phyloP scores from a whole-genome alignment of 441 rosid species.

The Omphalea diandra region DNA sequence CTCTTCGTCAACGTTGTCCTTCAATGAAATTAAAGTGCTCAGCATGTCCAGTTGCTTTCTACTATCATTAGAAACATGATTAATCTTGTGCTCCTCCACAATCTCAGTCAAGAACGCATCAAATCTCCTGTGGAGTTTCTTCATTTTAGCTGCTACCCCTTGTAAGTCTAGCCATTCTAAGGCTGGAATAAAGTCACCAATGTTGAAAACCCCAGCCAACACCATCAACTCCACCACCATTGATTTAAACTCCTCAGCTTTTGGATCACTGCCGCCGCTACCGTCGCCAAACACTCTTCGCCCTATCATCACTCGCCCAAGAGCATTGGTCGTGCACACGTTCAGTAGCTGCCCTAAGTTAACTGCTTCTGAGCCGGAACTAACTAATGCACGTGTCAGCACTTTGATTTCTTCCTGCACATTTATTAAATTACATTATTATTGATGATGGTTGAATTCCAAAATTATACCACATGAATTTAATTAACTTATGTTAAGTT shows the following conservation, averaged over 20 bases:
- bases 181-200: conserved; percentile 56
- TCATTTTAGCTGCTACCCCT: conserved; percentile 54
- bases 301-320: conserved; percentile 80
- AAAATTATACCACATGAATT: too few species aligned
- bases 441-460: too few species aligned
- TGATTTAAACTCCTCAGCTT: conserved; percentile 73
- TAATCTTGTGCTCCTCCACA: conserved; percentile 43
- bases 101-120: conserved; percentile 42
- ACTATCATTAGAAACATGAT: not conserved
- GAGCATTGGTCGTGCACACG: conserved; percentile 62
- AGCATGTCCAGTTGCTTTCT: conserved; percentile 33
- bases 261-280: conserved; percentile 39
- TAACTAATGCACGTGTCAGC: too few species aligned
- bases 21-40: conserved; percentile 41
- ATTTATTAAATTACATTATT: too few species aligned
- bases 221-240: conserved; percentile 65
- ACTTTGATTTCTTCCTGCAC: too few species aligned
- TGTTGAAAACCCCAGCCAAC: conserved; percentile 50
- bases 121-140: conserved; percentile 54
- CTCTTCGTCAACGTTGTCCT: conserved; percentile 24
- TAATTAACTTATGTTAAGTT: too few species aligned
- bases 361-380: conserved; percentile 33
- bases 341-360: conserved; percentile 60
- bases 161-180: conserved; percentile 59
- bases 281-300: conserved; percentile 54